Evolutionary conservation across 1,284 basidiomycete genomes (phyloP), one percentile per base, ranked within the genome.

Genomic region (Ceratobasidium sp.): DNA sequence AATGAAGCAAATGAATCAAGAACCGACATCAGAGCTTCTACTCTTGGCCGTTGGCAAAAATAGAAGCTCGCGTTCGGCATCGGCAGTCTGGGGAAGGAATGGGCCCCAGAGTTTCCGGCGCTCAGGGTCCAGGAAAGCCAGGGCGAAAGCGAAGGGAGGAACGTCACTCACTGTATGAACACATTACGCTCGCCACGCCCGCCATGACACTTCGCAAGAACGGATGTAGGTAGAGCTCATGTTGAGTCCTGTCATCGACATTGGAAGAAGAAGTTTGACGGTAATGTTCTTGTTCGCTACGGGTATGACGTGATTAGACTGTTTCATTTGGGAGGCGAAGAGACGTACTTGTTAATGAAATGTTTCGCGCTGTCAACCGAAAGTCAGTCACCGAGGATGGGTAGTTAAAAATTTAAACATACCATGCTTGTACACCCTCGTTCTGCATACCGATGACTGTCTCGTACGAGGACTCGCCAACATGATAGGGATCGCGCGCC

Each of bases 161-260:
- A 27, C 10, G 22, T 40, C 3, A 70, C 70, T 40, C 27, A 70
- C 76, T 86, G 78, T 88, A 88, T 22, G 84, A 87, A 80, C 90
- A 93, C 92, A 94, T 94, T 69, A 94, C 83, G 52, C 85, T 85
- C 0, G 87, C 84, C 2, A 90, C 88, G 35, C 90, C 91, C 0
- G 90, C 90, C 80, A 88, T 85, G 15, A 93, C 85, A 55, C 87
- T 87, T 70, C 84, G 83, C 75, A 92, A 76, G 82, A 92, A 94
- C 0, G 89, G 88, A 70, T 86, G 85, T 0, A 87, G 83, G 75
- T 91, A 91, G 12, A 91, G 80, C 77, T 91, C 90, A 75, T 90
- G 89, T 76, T 90, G 78, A 8, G 68, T 69, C 42, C 70, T 47
- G 25, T 73, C 71, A 55, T 71, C 71, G n/a, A 72, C 68, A 35